These are phyloP conservation scores for Neurospora sp. DNA, from an alignment of 495 filamentous ascomycete genomes.

Conservation along the genomic window DNA sequence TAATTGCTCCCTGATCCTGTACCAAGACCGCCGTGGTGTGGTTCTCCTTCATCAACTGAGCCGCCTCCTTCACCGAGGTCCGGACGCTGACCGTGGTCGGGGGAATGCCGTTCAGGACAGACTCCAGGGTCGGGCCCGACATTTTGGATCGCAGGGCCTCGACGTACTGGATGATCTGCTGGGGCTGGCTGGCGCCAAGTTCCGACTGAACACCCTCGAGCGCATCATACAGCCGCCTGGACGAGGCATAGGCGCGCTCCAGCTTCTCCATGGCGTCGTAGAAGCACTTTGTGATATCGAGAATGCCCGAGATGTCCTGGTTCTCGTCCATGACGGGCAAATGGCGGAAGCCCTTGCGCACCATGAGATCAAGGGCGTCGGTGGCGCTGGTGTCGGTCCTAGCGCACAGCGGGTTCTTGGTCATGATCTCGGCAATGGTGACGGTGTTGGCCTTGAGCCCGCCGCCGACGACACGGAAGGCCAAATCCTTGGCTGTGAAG, in stretches of 20 bases:
- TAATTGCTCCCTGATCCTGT: conserved; percentile 93
- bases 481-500: conserved; percentile 97
- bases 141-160: conserved; percentile 92
- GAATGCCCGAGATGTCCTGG: conserved; percentile 94
- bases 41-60: conserved; percentile 92
- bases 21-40: conserved; percentile 95
- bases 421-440: conserved; percentile 98
- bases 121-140: conserved; percentile 94
- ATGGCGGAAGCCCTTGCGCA: conserved; percentile 94
- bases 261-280: conserved; percentile 99
- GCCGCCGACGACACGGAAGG: conserved; percentile 88
- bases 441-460: conserved; percentile 86
- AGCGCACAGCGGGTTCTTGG: conserved; percentile 95
- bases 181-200: conserved; percentile 87
- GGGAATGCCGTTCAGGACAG: conserved; percentile 81
- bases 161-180: conserved; percentile 98
- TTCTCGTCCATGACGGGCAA: conserved; percentile 99
- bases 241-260: conserved; percentile 93
- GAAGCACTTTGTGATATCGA: conserved; percentile 99
- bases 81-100: conserved; percentile 91
- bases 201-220: conserved; percentile 98
- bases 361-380: conserved; percentile 95
- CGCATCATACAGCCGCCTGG: conserved; percentile 91
- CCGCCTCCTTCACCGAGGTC: conserved; percentile 92
- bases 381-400: conserved; percentile 97